These are phyloP conservation scores for Exophiala bonariae DNA, from an alignment of 2,329 filamentous ascomycete genomes.

Conservation along the genomic window DNA sequence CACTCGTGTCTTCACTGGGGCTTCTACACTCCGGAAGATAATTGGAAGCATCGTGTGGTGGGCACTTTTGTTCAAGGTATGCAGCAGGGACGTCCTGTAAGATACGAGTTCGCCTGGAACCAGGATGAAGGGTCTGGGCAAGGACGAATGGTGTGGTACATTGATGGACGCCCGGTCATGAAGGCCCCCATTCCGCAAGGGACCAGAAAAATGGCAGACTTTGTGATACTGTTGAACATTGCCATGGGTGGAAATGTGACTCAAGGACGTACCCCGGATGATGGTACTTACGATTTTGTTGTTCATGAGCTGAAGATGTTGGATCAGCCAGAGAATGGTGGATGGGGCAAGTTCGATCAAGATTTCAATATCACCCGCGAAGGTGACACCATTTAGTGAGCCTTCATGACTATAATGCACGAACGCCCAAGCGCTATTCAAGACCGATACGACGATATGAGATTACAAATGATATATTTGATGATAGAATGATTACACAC, in stretches of 20 bases:
- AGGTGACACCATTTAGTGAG: conserved; percentile 20
- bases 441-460: no score
- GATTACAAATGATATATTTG: no score
- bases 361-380: conserved; percentile 21
- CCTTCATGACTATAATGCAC: no score
- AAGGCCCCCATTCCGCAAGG: conserved; percentile 25
- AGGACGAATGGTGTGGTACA: conserved; percentile 26
- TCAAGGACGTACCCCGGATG: conserved; percentile 22
- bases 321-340: conserved; percentile 24
- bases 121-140: conserved; percentile 13
- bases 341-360: conserved; percentile 25
- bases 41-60: conserved; percentile 26
- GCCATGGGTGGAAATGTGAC: conserved; percentile 30
- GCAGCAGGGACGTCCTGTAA: conserved; percentile 19
- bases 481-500: no score
- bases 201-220: conserved; percentile 25
- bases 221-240: conserved; percentile 26
- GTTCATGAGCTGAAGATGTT: conserved; percentile 26
- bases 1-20: conserved; percentile 29
- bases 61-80: conserved; percentile 23
- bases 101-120: conserved; percentile 28
- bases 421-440: no score
- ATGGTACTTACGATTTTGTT: conserved; percentile 27
- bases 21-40: conserved; percentile 25
- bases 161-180: conserved; percentile 28